Base-by-base conservation (phyloP, 2,329 filamentous ascomycete genomes). In the Bipolaris cookei region DNA sequence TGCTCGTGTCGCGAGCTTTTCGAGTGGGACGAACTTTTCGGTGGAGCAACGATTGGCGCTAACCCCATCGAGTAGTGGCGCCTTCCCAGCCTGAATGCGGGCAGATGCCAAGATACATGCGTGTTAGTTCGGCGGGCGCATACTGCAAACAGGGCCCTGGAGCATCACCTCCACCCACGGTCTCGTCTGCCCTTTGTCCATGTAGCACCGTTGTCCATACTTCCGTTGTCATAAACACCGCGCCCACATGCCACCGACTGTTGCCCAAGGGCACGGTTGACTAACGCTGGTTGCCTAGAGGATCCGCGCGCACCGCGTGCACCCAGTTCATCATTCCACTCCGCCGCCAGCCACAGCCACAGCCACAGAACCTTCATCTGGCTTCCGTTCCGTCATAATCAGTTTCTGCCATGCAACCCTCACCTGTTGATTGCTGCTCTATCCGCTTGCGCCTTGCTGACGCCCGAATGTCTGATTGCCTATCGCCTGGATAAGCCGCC, bases 261-360 rank as follows among this genome's bases (percentile, higher is more conserved):
- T 30, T 25, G 38, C 38, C 28, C 38, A 43, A 41, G 23, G 14
- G 28, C 16, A 46, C 52, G 35, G 42, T 42, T 49, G 16, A 38
- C 56, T 59, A 59, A 44, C 49, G 48, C 45, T 59, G 51, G 65
- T 28, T 57, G 65, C 65, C 65, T 68, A 51, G 56, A 58, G 60
- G 61, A 59, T 53, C 54, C 21, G 20, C 39, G 21, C 39, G 21
- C 28, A 25, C 53, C 54, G 53, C 51, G 32, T 45, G 48, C 66
- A 60, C 63, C 67, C 59, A 67, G 61, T 64, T 70, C 63, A 69
- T 70, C 66, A 68, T 46, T 46, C 44, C 20, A 49, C 30, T 28
- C 54, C 37, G 42, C 23, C 28, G 30, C 25, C 25, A 18, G 25
- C 7, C 11, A 20, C 34, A 13, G 39, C 21, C 39, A 42, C n/a